These are phyloP conservation scores for Brassica juncea DNA, from an alignment of 345 rosid genomes.

Conservation along the genomic window DNA sequence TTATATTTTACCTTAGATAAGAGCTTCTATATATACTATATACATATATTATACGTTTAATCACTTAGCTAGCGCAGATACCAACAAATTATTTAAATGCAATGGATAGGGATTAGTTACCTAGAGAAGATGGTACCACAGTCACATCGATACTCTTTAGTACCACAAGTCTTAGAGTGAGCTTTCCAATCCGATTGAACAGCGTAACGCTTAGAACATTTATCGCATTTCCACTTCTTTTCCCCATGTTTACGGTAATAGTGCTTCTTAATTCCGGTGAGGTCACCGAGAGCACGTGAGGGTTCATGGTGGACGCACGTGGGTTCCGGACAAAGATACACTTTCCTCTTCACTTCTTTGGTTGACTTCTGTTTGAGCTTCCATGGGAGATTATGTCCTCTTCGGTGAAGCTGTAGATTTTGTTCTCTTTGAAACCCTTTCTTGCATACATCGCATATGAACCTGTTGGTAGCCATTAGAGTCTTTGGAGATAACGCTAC, in stretches of 20 bases:
- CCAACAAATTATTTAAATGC: constrained; percentile 35
- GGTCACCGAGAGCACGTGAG: constrained; percentile 81
- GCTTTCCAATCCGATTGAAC: constrained; percentile 94
- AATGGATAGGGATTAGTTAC: constrained; percentile 47
- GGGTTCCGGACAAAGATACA: constrained; percentile 71
- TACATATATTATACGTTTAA: constrained; percentile 28
- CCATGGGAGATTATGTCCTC: constrained; percentile 92
- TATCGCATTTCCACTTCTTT: constrained; percentile 89
- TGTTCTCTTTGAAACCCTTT: constrained; percentile 92
- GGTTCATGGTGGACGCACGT: constrained; percentile 87
- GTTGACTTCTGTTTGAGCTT: constrained; percentile 76
- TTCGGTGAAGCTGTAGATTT: constrained; percentile 79
- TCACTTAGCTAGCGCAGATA: constrained; percentile 21
- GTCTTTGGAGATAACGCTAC: constrained; percentile 88
- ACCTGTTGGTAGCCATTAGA: constrained; percentile 86
- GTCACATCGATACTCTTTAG: constrained; percentile 80
- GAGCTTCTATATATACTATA: constrained; percentile 25
- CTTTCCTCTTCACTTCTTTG: constrained; percentile 56
- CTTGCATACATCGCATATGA: constrained; percentile 83
- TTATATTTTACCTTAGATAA: constrained; percentile 37
- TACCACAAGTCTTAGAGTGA: constrained; percentile 86
- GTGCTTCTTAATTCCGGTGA: constrained; percentile 81
- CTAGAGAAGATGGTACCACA: constrained; percentile 90
- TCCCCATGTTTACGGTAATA: constrained; percentile 82
- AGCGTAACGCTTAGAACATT: constrained; percentile 76